Percentiles rank a stretch among this genome's conserved stretches.
phyloP scores from a whole-genome alignment of 257 asterid genomes.

The Anisodus acutangulus region DNA sequence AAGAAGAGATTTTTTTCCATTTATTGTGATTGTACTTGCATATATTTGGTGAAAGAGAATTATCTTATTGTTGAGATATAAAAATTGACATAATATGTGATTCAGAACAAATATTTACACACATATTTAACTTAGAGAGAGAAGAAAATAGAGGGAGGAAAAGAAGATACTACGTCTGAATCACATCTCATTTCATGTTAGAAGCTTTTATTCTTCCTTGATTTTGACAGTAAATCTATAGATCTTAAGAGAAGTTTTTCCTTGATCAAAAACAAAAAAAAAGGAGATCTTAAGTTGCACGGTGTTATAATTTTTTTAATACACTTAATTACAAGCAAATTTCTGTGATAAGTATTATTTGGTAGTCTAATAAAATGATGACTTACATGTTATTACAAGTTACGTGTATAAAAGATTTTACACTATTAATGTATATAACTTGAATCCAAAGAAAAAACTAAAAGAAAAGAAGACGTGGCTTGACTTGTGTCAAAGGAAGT shows the following conservation, averaged over 20 bases:
- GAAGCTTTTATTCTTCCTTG: neutral
- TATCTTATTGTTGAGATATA: neutral
- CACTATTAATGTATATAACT: neutral
- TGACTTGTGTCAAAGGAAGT: constrained; percentile 21
- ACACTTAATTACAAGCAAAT: neutral
- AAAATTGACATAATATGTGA: neutral
- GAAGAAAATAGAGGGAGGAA: neutral
- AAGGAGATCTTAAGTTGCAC: neutral
- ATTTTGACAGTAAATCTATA: constrained; percentile 8
- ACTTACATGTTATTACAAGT: neutral
- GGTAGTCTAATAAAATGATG: neutral
- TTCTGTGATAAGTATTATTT: neutral
- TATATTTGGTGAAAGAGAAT: neutral
- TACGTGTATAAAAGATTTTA: neutral
- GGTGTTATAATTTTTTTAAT: neutral
- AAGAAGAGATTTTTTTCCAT: neutral
- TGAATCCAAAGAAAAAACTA: neutral
- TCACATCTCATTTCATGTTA: neutral
- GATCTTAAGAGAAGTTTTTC: neutral
- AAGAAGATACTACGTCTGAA: neutral
- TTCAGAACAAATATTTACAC: no score
- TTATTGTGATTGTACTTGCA: neutral
- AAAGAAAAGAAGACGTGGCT: neutral
- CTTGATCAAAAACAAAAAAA: neutral
- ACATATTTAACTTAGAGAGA: neutral